Percentiles rank a stretch among this genome's conserved stretches.
These are phyloP conservation scores for Acer saccharum DNA, from an alignment of 345 rosid species.

Conservation along the genomic window DNA sequence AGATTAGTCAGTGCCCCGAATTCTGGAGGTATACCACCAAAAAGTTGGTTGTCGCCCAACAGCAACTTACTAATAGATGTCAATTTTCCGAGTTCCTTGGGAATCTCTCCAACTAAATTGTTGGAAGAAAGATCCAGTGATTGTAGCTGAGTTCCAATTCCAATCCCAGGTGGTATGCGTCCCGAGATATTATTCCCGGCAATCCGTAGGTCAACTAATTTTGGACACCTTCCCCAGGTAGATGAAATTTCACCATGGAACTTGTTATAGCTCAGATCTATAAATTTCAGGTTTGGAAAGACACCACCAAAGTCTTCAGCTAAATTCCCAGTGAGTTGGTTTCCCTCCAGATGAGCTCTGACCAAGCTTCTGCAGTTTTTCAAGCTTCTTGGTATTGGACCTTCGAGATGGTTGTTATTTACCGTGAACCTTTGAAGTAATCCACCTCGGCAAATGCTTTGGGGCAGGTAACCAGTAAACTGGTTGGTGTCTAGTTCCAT, in stretches of 20 bases:
- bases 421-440: not conserved
- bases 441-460: slow-evolving; percentile 16
- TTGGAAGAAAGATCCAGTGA: slow-evolving; percentile 44
- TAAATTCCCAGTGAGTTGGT: slow-evolving; percentile 31
- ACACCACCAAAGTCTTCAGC: slow-evolving; percentile 28
- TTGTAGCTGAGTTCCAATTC: slow-evolving; percentile 17
- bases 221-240: slow-evolving; percentile 16
- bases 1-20: slow-evolving; percentile 17
- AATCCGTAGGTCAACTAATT: slow-evolving; percentile 5
- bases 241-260: slow-evolving; percentile 29
- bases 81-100: slow-evolving; percentile 34
- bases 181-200: slow-evolving; percentile 33
- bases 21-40: slow-evolving; percentile 19
- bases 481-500: slow-evolving; percentile 18
- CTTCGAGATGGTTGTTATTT: slow-evolving; percentile 18
- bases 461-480: slow-evolving; percentile 26
- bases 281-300: slow-evolving; percentile 20
- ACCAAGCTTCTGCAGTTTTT: slow-evolving; percentile 29
- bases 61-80: not conserved
- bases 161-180: slow-evolving; percentile 32
- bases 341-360: slow-evolving; percentile 28
- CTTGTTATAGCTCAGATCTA: slow-evolving; percentile 27
- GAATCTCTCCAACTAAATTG: slow-evolving; percentile 34
- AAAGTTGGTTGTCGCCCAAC: slow-evolving; percentile 27
- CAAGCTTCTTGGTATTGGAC: slow-evolving; percentile 35